Percentiles rank a stretch among this genome's conserved stretches.
Evolutionary conservation across 2,329 filamentous ascomycete genomes (phyloP).

Genomic region (Colletotrichum coccodes): DNA sequence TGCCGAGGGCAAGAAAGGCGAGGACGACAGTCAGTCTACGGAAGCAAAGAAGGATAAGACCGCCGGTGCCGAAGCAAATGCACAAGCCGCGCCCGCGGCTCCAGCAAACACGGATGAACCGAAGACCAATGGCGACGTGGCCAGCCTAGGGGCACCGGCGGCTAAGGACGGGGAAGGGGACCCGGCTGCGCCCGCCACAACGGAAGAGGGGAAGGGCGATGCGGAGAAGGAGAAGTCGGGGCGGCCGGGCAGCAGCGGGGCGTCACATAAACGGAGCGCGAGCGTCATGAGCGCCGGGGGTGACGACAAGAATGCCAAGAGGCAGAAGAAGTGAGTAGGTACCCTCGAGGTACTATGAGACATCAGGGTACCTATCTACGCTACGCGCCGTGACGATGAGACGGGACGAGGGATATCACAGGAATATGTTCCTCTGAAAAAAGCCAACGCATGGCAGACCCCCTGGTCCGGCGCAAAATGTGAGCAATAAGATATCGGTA

Average conservation of each 20-base stretch:
- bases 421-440: background rate
- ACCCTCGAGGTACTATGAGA: constrained; percentile 37
- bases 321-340: constrained; percentile 62
- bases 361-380: constrained; percentile 19
- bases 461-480: background rate
- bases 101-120: constrained; percentile 16
- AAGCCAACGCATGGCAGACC: background rate
- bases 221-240: constrained; percentile 41
- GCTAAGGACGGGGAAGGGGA: constrained; percentile 11
- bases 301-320: constrained; percentile 72
- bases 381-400: constrained; percentile 31
- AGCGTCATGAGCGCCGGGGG: constrained; percentile 76
- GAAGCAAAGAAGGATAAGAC: constrained; percentile 13
- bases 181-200: constrained; percentile 12
- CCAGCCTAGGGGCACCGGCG: constrained; percentile 1
- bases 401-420: background rate
- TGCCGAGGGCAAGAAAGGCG: constrained; percentile 17
- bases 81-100: constrained; percentile 16
- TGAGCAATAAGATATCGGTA: background rate
- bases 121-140: constrained; percentile 29
- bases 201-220: constrained; percentile 34
- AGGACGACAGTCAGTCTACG: background rate
- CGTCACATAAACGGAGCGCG: constrained; percentile 79
- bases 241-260: constrained; percentile 51
- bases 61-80: background rate